Evolutionary conservation across 805 yeast species (phyloP), one percentile per base, ranked within the genome.

Genomic region (Pichia insulana): DNA sequence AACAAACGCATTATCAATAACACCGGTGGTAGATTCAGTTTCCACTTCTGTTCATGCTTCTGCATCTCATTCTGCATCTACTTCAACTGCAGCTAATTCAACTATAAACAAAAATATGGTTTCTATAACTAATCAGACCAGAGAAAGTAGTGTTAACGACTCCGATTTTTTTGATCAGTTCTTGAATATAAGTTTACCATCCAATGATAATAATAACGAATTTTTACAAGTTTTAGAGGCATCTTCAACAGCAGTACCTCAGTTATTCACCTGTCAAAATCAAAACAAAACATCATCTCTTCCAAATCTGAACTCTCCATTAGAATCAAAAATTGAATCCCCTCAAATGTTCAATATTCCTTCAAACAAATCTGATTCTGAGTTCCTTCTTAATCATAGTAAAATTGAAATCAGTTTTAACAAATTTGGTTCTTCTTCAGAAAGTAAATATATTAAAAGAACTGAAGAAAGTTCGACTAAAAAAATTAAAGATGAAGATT

Each of bases 91-190:
- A 22, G 8, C 25, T 6, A 22, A 5, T 22, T 22, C 25, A 22
- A 22, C 8, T 5, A 22, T 22, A 8, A 22, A 5, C 8, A 22
- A 22, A 22, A 22, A 22, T 22, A 22, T 22, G 5, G 8, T 8
- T 5, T 22, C 25, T 6, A 22, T 8, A 22, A 22, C 25, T 6
- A 6, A 31, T 30, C 16, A 11, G 35, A 32, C 16, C 19, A 16
- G 30, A 27, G 31, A 28, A 12, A 28, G 15, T 28, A n/a, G 31
- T n/a, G 15, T 28, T n/a, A 32, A 28, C 13, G 49, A 48, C 28
- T 28, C 31, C 6, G 51, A 48, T 34, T 26, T 44, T 12, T 45
- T 48, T n/a, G 35, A 35, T 13, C 44, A 48, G 18, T 43, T 45
- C 16, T 18, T 48, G 19, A 39, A 44, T 11, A 40, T 37, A 2